A percentile compares a stretch with the other conserved stretches of the same genome.
These are phyloP conservation scores for Suillus fuscotomentosus DNA, from an alignment of 768 basidiomycete species.

Conservation along the genomic window DNA sequence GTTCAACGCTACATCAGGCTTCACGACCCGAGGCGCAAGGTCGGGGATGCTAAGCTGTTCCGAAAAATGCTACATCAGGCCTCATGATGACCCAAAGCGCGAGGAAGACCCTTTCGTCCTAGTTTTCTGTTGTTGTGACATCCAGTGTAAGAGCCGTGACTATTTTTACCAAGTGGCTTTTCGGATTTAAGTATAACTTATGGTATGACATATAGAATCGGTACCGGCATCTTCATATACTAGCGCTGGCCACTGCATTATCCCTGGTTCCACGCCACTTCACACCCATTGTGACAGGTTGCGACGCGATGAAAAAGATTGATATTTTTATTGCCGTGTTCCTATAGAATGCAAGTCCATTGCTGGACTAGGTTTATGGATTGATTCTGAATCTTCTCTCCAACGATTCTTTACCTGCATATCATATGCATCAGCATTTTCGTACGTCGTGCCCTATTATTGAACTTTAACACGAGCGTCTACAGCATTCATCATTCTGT, in stretches of 20 bases:
- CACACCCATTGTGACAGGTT: background rate
- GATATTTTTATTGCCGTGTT: background rate
- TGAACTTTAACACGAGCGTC: background rate
- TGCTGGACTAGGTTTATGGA: background rate
- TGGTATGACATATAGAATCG: background rate
- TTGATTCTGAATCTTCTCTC: background rate
- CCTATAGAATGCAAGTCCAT: background rate
- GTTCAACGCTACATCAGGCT: background rate
- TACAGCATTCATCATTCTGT: background rate
- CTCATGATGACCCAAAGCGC: no score
- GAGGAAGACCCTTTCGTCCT: background rate
- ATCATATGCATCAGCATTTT: background rate
- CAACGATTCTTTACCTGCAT: background rate
- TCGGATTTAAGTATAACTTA: background rate
- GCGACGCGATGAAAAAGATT: background rate
- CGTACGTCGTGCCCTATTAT: background rate
- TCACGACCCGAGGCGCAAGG: background rate
- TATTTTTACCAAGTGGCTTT: background rate
- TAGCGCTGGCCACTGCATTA: background rate
- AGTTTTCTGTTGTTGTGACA: background rate
- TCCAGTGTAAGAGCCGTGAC: background rate
- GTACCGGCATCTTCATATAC: background rate
- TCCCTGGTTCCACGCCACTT: background rate
- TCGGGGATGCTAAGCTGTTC: no score
- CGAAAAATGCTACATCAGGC: no score